phyloP scores from a whole-genome alignment of 257 asterid genomes.

The Penstemon newberryi region DNA sequence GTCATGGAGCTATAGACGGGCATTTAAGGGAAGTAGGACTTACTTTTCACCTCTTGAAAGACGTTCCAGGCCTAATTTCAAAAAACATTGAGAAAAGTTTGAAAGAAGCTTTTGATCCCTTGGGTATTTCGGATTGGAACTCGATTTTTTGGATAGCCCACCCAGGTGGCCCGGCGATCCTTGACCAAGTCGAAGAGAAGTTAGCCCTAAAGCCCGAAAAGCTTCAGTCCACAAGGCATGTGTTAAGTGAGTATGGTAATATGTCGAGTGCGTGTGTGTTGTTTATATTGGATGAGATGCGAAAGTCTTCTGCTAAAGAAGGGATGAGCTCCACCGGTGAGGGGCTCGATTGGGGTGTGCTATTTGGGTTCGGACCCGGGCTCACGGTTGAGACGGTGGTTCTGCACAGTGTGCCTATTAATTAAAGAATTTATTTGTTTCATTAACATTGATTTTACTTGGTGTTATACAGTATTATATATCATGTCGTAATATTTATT shows the following conservation, averaged over 20 bases:
- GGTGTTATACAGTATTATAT: too few species aligned
- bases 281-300: slow-evolving; percentile 17
- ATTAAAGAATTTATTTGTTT: neutral
- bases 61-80: slow-evolving; percentile 5
- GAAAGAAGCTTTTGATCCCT: slow-evolving; percentile 5
- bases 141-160: slow-evolving; percentile 13
- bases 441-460: too few species aligned
- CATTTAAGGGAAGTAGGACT: slow-evolving; percentile 12
- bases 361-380: slow-evolving; percentile 14
- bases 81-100: slow-evolving; percentile 3
- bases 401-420: slow-evolving; percentile 8
- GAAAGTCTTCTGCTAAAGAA: neutral
- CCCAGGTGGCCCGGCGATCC: slow-evolving; percentile 10
- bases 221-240: neutral
- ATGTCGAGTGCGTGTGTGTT: slow-evolving; percentile 10
- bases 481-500: too few species aligned
- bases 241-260: slow-evolving; percentile 3
- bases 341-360: slow-evolving; percentile 10
- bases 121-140: slow-evolving; percentile 9
- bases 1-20: slow-evolving; percentile 12
- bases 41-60: slow-evolving; percentile 6
- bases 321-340: slow-evolving; percentile 11
- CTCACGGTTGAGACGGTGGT: slow-evolving; percentile 6
- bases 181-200: slow-evolving; percentile 2
- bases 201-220: slow-evolving; percentile 5